Conservation (phyloP, 768 basidiomycete genomes). For the Tubosaeta sp. region DNA sequence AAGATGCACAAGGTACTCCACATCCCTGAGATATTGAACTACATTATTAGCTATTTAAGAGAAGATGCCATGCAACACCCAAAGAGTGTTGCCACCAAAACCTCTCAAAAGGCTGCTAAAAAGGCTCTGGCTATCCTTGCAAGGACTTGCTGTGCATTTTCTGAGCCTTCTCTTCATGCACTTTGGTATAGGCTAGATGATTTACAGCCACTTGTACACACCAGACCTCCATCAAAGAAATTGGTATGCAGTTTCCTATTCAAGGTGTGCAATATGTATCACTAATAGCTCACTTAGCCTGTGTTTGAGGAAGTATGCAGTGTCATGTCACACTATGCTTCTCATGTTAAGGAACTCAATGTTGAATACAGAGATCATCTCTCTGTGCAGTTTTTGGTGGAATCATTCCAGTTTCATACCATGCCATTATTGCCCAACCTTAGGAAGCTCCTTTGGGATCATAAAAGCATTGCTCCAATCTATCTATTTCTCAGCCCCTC, state of each 20-base stretch:
- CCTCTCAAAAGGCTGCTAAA: no score
- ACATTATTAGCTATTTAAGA: neutral
- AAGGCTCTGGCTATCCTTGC: neutral
- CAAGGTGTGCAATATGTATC: neutral
- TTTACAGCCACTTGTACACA: slow-evolving; percentile 4
- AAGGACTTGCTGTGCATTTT: neutral
- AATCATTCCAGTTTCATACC: neutral
- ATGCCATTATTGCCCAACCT: neutral
- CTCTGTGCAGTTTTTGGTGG: neutral
- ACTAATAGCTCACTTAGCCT: neutral
- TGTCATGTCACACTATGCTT: neutral
- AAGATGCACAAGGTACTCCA: neutral
- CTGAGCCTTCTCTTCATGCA: slow-evolving; percentile 7
- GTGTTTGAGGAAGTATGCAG: neutral
- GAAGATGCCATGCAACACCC: neutral
- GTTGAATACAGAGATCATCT: neutral
- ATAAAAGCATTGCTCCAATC: neutral
- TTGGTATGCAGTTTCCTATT: neutral
- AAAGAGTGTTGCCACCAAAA: neutral
- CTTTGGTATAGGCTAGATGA: slow-evolving; percentile 11
- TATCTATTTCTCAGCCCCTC: neutral
- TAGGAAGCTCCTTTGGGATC: neutral
- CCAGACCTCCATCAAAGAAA: neutral
- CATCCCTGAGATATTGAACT: neutral
- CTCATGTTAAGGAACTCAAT: neutral